Percentiles rank a stretch among this genome's conserved stretches.
Evolutionary conservation across 345 rosid genomes (phyloP).

Genomic region (Camelina laxa): DNA sequence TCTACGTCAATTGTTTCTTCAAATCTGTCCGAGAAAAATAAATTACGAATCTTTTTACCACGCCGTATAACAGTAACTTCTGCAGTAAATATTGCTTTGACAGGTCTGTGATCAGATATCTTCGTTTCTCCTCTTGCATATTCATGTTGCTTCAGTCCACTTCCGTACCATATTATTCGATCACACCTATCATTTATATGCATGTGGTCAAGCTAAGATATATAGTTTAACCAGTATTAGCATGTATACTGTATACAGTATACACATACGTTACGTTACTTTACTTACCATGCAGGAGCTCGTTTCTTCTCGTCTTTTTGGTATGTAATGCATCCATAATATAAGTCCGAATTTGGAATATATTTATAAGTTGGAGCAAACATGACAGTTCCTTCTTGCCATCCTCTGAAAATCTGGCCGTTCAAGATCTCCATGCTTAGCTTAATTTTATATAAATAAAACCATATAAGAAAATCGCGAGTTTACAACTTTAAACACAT

Average conservation of each 20-base stretch:
- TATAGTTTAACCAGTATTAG: too few species aligned
- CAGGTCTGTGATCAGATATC: constrained; percentile 83
- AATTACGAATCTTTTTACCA: constrained; percentile 45
- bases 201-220: too few species aligned
- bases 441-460: constrained; percentile 44
- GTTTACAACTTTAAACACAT: constrained; percentile 3
- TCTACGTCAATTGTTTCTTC: constrained; percentile 45
- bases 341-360: constrained; percentile 61
- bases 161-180: constrained; percentile 74
- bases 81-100: constrained; percentile 62
- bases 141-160: constrained; percentile 63
- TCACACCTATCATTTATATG: constrained; percentile 55
- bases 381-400: constrained; percentile 70
- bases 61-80: constrained; percentile 47
- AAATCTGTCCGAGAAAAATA: constrained; percentile 62
- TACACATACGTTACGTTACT: too few species aligned
- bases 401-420: constrained; percentile 62
- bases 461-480: background rate
- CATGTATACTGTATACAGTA: too few species aligned
- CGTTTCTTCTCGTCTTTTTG: constrained; percentile 64
- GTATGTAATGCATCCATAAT: constrained; percentile 59
- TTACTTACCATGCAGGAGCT: constrained; percentile 74
- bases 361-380: constrained; percentile 88
- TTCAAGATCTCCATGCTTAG: constrained; percentile 62
- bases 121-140: constrained; percentile 70